Evolutionary conservation across 768 basidiomycete species (phyloP).

Genomic region (Clathrus columnatus): DNA sequence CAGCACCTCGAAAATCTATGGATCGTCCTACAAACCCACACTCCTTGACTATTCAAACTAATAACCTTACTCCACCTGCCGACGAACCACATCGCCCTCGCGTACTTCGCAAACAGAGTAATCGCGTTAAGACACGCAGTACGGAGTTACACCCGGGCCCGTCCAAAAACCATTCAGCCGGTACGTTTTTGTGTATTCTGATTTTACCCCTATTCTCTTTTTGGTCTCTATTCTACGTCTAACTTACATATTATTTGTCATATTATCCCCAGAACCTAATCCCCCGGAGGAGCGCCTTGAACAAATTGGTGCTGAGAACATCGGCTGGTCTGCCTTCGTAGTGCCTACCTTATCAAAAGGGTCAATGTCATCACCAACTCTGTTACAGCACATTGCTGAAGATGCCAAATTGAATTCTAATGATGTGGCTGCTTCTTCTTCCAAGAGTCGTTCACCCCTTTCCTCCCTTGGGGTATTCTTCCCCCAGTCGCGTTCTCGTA

Average conservation of each 20-base stretch:
- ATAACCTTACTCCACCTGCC: background rate
- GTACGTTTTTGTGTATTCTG: background rate
- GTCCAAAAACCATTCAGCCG: background rate
- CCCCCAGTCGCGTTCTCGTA: background rate
- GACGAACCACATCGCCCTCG: background rate
- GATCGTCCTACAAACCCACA: background rate
- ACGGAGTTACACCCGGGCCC: background rate
- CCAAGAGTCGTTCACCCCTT: background rate
- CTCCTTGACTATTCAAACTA: background rate
- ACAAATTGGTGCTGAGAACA: background rate
- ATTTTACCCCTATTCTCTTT: background rate
- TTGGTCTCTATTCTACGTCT: background rate
- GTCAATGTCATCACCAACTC: conserved; percentile 9
- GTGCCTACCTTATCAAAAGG: conserved; percentile 5
- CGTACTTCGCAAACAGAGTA: conserved; percentile 3
- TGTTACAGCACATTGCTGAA: background rate
- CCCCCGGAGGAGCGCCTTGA: too few species aligned
- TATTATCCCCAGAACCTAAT: background rate
- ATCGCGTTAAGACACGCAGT: background rate
- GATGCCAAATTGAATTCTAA: background rate
- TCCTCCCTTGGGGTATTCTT: background rate
- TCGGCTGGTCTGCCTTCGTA: conserved; percentile 4
- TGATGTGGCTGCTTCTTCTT: background rate
- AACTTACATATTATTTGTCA: background rate
- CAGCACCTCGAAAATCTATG: background rate